Percentiles rank a stretch among this genome's conserved stretches.
phyloP scores from a whole-genome alignment of 192 early-diverging fungal genomes.

The Podila minutissima region DNA sequence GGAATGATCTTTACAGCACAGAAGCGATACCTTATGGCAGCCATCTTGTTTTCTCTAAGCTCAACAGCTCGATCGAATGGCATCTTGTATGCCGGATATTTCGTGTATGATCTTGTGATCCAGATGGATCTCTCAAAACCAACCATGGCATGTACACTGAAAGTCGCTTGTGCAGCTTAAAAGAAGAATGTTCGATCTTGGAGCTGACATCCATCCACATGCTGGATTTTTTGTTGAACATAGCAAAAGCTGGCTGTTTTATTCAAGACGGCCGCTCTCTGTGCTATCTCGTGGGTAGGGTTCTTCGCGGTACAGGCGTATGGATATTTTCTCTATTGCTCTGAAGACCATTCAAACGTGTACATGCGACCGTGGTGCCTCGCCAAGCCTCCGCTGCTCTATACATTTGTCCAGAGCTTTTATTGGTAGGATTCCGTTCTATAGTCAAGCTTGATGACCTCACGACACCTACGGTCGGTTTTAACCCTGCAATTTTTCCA shows the following conservation, averaged over 20 bases:
- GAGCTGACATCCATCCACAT: background rate
- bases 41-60: slow-evolving; percentile 71
- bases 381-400: slow-evolving; percentile 67
- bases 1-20: slow-evolving; percentile 72
- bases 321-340: slow-evolving; percentile 73
- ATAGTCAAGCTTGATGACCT: too few species aligned
- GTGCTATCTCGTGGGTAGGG: slow-evolving; percentile 58
- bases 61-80: slow-evolving; percentile 82
- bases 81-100: slow-evolving; percentile 83
- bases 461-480: too few species aligned
- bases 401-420: slow-evolving; percentile 84
- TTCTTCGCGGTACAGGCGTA: slow-evolving; percentile 72
- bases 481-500: too few species aligned
- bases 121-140: slow-evolving; percentile 21
- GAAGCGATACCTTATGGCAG: slow-evolving; percentile 62
- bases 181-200: background rate
- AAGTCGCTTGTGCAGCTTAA: background rate
- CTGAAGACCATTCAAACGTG: slow-evolving; percentile 6
- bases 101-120: slow-evolving; percentile 75
- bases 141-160: slow-evolving; percentile 5
- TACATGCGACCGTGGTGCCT: slow-evolving; percentile 75
- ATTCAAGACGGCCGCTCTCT: slow-evolving; percentile 26
- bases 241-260: slow-evolving; percentile 19
- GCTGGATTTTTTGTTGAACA: background rate
- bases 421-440: slow-evolving; percentile 73